Percentiles rank a stretch among this genome's conserved stretches.
phyloP scores from a whole-genome alignment of 495 filamentous ascomycete genomes.

The Venustampulla echinocandica region DNA sequence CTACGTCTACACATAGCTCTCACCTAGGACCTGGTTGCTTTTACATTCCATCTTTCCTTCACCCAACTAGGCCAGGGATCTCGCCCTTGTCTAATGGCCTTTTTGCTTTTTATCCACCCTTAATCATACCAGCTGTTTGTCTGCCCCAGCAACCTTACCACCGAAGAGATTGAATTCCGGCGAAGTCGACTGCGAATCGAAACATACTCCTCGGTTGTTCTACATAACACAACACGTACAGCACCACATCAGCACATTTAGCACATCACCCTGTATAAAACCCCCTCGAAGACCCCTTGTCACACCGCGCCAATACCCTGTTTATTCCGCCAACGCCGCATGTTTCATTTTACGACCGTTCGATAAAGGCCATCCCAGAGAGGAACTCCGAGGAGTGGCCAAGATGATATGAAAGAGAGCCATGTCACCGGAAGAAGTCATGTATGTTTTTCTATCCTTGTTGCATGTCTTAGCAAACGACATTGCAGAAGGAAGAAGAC shows the following conservation, averaged over 20 bases:
- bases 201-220: conserved; percentile 3
- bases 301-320: conserved; percentile 18
- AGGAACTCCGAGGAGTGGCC: background rate
- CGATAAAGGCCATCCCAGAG: background rate
- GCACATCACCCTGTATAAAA: conserved; percentile 17
- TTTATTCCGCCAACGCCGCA: conserved; percentile 12
- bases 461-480: background rate
- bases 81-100: conserved; percentile 19
- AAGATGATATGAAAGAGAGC: background rate
- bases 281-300: conserved; percentile 1
- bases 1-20: conserved; percentile 19
- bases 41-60: conserved; percentile 11
- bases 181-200: conserved; percentile 21
- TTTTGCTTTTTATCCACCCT: conserved; percentile 8
- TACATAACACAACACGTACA: conserved; percentile 8
- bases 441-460: conserved; percentile 1
- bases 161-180: conserved; percentile 12
- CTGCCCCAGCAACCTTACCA: conserved; percentile 2
- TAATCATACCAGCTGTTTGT: conserved; percentile 6
- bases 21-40: conserved; percentile 1
- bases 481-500: background rate
- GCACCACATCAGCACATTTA: conserved; percentile 15
- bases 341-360: conserved; percentile 19
- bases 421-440: background rate
- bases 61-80: conserved; percentile 16